Percentiles rank a stretch among this genome's conserved stretches.
Conservation (phyloP, 495 filamentous ascomycete species). For the Tetracladium setigerum region DNA sequence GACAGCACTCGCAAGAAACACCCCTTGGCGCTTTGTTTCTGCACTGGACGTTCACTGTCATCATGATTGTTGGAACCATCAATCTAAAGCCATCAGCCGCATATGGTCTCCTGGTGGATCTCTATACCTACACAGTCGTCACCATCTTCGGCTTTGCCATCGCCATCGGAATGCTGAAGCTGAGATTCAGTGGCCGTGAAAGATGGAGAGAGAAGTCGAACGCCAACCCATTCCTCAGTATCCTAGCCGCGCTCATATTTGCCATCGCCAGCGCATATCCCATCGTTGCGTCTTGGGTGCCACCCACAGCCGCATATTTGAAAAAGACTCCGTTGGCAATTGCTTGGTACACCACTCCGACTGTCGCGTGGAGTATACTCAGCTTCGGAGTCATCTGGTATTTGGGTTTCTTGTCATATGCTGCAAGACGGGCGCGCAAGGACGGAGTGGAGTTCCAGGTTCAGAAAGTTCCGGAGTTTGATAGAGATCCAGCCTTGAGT, state of each 20-base stretch:
- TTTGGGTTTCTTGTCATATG: slow-evolving; percentile 7
- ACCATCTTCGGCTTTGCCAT: slow-evolving; percentile 1
- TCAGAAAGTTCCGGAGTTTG: slow-evolving; percentile 4
- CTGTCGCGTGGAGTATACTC: slow-evolving; percentile 9
- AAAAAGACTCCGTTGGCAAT: not conserved
- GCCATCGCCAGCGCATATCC: slow-evolving; percentile 10
- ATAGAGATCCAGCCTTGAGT: slow-evolving; percentile 5
- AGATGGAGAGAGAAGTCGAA: slow-evolving; percentile 6
- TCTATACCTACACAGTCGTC: slow-evolving; percentile 27
- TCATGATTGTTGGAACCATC: slow-evolving; percentile 18
- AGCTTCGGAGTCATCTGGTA: slow-evolving; percentile 9
- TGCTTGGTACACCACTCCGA: slow-evolving; percentile 11
- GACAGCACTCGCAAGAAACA: slow-evolving; percentile 22
- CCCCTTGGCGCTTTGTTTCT: slow-evolving; percentile 27
- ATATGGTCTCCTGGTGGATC: slow-evolving; percentile 21
- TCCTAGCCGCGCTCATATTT: slow-evolving; percentile 12
- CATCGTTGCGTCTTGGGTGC: slow-evolving; percentile 12
- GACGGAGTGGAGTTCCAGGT: slow-evolving; percentile 10
- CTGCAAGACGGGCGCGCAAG: not conserved
- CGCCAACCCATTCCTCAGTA: slow-evolving; percentile 8
- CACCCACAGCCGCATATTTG: slow-evolving; percentile 2
- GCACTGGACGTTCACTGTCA: slow-evolving; percentile 28
- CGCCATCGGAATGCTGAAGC: slow-evolving; percentile 8
- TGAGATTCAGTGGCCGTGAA: slow-evolving; percentile 3
- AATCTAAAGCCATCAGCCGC: slow-evolving; percentile 13